Base-by-base conservation (phyloP, 2,329 filamentous ascomycete species). In the Penicillium corylophilum region DNA sequence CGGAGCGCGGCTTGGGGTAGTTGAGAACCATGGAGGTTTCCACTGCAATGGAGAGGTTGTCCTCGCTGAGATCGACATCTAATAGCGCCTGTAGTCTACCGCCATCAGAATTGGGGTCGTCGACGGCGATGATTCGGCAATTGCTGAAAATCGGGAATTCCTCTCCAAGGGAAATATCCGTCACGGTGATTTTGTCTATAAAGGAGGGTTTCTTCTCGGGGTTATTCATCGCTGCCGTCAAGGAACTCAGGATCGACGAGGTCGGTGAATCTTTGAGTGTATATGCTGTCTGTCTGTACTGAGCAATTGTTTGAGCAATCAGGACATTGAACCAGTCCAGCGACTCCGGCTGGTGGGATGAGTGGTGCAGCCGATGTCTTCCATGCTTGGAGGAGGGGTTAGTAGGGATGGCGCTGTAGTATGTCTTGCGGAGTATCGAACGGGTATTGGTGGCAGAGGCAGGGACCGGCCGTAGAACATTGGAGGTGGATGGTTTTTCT, bases 91-190 rank as follows among this genome's bases (percentile, higher is more conserved):
- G 94, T 18, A 99, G 78, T 35, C 92, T 82, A 0, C 87, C 87
- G 20, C 90, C 90, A 47, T 84, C 82, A 29, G 78, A 77, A 55
- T 73, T 75, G 5, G 74, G 72, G 33, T 78, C 76, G 48, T 77
- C 75, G 0, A 96, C 89, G 2, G 92, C 90, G 54, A 96, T 96
- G 49, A 99, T 88, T 53, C 94, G 85, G 67, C 94, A 97, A 71
- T 99, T 99, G 77, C 92, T 96, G 72, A 99, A 95, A 47, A 99
- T 99, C 24, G 94, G 94, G 59, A 97, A 99, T 64, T 99, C 94
- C 64, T 99, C 94, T 26, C 94, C 94, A 4, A 99, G 78, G 45
- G 88, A 95, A 54, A 99, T 85, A 73, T 99, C 93, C 2, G 92
- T 96, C 48, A 99, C 89, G 23, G 86, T 87, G 56, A 99, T 97